phyloP scores from a whole-genome alignment of 2,329 filamentous ascomycete genomes.

The Xenosphaeropsis pyriputrescens region DNA sequence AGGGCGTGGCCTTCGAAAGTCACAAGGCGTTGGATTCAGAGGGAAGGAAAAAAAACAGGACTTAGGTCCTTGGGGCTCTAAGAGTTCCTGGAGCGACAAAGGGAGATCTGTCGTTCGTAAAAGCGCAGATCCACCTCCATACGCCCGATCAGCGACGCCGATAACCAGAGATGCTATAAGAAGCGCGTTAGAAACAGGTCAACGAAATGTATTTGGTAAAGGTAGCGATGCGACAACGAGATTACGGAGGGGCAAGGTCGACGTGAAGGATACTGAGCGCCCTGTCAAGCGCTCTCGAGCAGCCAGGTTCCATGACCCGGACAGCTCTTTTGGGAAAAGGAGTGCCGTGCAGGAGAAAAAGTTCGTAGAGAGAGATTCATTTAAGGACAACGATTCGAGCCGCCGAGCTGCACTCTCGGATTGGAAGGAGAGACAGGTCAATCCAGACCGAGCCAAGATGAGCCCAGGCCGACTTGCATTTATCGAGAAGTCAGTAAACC shows the following conservation, averaged over 20 bases:
- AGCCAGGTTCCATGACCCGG: conserved; percentile 35
- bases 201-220: neutral
- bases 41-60: conserved; percentile 7
- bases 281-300: conserved; percentile 28
- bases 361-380: conserved; percentile 3
- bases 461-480: conserved; percentile 2
- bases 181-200: neutral
- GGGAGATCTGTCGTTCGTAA: conserved; percentile 6
- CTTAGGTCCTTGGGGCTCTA: conserved; percentile 3
- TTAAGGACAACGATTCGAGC: neutral
- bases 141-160: neutral
- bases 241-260: conserved; percentile 2
- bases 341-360: conserved; percentile 35
- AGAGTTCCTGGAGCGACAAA: conserved; percentile 8
- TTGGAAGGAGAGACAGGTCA: neutral
- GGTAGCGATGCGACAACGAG: neutral
- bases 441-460: conserved; percentile 1
- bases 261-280: conserved; percentile 10
- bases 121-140: conserved; percentile 8
- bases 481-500: neutral
- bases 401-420: neutral
- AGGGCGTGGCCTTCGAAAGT: conserved; percentile 46
- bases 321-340: conserved; percentile 33
- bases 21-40: conserved; percentile 18
- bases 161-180: conserved; percentile 1